Base-by-base conservation (phyloP, 768 basidiomycete species). In the Trichaptum fuscoviolaceum region DNA sequence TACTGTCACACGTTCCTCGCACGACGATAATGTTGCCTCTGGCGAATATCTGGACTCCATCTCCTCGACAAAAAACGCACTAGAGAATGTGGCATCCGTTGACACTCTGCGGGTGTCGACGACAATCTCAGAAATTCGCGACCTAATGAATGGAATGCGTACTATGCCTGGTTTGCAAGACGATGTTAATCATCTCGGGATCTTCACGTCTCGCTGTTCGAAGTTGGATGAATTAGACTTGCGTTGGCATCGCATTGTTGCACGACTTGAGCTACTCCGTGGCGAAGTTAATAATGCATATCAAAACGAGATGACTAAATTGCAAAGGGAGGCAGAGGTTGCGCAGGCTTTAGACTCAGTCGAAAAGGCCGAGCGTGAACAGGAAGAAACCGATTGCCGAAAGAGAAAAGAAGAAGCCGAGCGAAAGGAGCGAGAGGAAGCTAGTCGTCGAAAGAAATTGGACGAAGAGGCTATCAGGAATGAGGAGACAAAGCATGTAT, bases 341-440 rank as follows among this genome's bases (percentile, higher is more conserved):
- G 12, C 20, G 42, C 15, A 52, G 20, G 42, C 42, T 15, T 12
- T 20, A 12, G 17, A 17, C 7, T 36, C 17, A 36, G 42, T 12
- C 10, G 42, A 52, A 52, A 52, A 20, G 42, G 15, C 20, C 12
- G 15, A 52, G 10, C 3, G 2, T 12, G 42, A 52, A 20, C 42
- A 52, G 20, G 42, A 63, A 67, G 69, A 69, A 30, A 68, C 67
- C 65, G 79, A 77, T 52, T 77, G 77, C 4, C 65, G 77, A 17
- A 68, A 63, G n/a, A 63, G 57, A 3, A 70, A 67, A 66, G 69
- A 68, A 27, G 71, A 72, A 63, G 68, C 68, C 12, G 71, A 73
- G 75, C 76, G 63, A 75, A 71, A 30, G 77, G 80, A 71, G 78
- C 66, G 58, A 64, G 66, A 64, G 20, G 62, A 67, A 52, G 64